phyloP scores from a whole-genome alignment of 2,329 filamentous ascomycete species.

The Arthroderma sp. region DNA sequence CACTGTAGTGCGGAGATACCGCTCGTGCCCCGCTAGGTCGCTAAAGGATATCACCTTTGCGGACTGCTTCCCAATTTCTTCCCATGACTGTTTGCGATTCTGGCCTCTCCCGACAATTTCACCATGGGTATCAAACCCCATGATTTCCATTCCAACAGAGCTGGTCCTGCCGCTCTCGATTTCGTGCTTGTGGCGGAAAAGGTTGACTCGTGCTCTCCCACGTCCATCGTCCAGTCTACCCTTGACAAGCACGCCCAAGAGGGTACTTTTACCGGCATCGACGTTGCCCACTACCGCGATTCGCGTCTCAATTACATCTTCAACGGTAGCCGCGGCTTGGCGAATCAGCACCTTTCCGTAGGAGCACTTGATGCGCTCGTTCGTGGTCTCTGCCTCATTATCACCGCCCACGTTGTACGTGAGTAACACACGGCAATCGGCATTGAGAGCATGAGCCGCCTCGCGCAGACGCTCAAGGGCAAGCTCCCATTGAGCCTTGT shows the following conservation, averaged over 20 bases:
- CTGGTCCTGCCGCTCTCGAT: slow-evolving; percentile 90
- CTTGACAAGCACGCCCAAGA: slow-evolving; percentile 91
- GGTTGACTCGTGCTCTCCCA: slow-evolving; percentile 83
- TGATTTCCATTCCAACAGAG: slow-evolving; percentile 96
- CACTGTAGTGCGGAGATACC: slow-evolving; percentile 88
- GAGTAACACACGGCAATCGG: slow-evolving; percentile 68
- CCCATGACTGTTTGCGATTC: slow-evolving; percentile 83
- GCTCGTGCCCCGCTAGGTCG: slow-evolving; percentile 88
- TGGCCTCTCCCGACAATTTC: slow-evolving; percentile 71
- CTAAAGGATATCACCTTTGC: slow-evolving; percentile 95
- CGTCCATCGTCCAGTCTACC: slow-evolving; percentile 88
- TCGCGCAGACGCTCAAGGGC: slow-evolving; percentile 54
- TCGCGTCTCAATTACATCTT: slow-evolving; percentile 86
- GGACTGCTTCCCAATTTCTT: slow-evolving; percentile 88
- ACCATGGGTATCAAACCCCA: slow-evolving; percentile 85
- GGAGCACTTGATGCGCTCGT: slow-evolving; percentile 56
- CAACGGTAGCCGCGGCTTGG: slow-evolving; percentile 56
- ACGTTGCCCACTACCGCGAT: slow-evolving; percentile 97
- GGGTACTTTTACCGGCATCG: slow-evolving; percentile 91
- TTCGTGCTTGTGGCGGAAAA: slow-evolving; percentile 97
- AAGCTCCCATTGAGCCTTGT: slow-evolving; percentile 58
- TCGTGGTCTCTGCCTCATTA: slow-evolving; percentile 53
- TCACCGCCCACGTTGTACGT: slow-evolving; percentile 81
- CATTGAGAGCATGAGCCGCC: slow-evolving; percentile 51
- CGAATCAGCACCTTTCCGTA: slow-evolving; percentile 81